A percentile compares a stretch with the other conserved stretches of the same genome.
Conservation (phyloP, 1,284 basidiomycete genomes). For the Thecaphora frezii region DNA sequence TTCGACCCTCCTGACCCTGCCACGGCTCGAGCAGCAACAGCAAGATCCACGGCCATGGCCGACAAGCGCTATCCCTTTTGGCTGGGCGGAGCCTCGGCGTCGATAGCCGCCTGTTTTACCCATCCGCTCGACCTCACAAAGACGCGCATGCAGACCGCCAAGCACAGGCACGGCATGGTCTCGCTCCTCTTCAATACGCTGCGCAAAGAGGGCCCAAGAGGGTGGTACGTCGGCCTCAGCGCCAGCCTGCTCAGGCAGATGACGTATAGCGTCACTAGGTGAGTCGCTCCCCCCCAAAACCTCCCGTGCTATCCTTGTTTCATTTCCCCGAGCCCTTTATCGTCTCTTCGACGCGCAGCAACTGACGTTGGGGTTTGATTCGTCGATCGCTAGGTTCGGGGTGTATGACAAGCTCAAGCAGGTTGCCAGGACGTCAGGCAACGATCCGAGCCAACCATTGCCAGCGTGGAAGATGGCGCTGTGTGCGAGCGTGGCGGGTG, state of each 20-base stretch:
- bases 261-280: conserved; percentile 54
- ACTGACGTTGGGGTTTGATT: no score
- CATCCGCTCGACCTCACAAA: conserved; percentile 59
- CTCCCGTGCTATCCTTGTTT: neutral
- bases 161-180: conserved; percentile 38
- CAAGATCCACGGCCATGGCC: no score
- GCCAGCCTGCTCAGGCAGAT: conserved; percentile 54
- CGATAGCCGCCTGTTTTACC: conserved; percentile 54
- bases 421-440: conserved; percentile 6
- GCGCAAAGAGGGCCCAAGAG: conserved; percentile 35
- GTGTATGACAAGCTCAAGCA: conserved; percentile 54
- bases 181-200: conserved; percentile 38
- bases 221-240: conserved; percentile 53
- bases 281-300: neutral
- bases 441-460: conserved; percentile 15
- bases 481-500: conserved; percentile 48
- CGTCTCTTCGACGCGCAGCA: no score
- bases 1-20: no score
- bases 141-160: conserved; percentile 59
- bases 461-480: conserved; percentile 40
- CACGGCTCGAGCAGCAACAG: no score
- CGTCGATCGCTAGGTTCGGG: no score
- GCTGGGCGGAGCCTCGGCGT: conserved; percentile 53
- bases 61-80: conserved; percentile 49
- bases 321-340: neutral